Percentiles rank a stretch among this genome's conserved stretches.
Conservation (phyloP, 306 rosid genomes). For the Vicia sativa region DNA sequence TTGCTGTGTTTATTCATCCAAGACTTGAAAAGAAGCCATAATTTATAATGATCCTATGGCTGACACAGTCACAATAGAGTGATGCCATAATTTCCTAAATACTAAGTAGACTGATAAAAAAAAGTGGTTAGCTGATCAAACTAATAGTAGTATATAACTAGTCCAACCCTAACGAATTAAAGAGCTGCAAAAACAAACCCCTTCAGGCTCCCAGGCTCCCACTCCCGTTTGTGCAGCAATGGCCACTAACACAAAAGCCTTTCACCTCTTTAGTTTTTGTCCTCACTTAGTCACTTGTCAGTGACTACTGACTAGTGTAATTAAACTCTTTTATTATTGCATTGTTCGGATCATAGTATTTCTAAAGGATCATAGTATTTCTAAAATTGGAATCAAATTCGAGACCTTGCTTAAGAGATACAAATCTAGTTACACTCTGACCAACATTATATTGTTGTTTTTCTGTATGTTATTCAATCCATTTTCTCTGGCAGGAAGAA, state of each 20-base stretch:
- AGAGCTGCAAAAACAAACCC: not conserved
- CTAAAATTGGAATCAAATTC: too few relatives aligned
- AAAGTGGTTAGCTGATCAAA: not conserved
- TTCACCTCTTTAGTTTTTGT: not conserved
- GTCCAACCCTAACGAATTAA: not conserved
- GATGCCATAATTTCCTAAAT: not conserved
- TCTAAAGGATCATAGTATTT: too few relatives aligned
- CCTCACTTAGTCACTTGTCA: not conserved
- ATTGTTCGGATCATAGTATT: not conserved
- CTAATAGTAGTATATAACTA: not conserved
- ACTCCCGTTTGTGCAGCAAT: not conserved
- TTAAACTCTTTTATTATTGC: not conserved
- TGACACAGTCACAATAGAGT: not conserved
- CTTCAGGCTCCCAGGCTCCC: not conserved
- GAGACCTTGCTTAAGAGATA: too few relatives aligned
- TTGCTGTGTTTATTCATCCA: not conserved
- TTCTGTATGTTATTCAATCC: conserved; percentile 1
- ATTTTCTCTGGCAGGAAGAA: conserved; percentile 58
- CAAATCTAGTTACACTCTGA: too few relatives aligned
- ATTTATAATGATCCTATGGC: not conserved
- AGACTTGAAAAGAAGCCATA: conserved; percentile 14
- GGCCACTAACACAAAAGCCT: not conserved
- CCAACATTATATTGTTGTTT: conserved; percentile 3
- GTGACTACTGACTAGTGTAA: not conserved
- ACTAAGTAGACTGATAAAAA: not conserved